Evolutionary conservation across 2,329 filamentous ascomycete genomes (phyloP).

Genomic region (Verticillium nonalfalfae): DNA sequence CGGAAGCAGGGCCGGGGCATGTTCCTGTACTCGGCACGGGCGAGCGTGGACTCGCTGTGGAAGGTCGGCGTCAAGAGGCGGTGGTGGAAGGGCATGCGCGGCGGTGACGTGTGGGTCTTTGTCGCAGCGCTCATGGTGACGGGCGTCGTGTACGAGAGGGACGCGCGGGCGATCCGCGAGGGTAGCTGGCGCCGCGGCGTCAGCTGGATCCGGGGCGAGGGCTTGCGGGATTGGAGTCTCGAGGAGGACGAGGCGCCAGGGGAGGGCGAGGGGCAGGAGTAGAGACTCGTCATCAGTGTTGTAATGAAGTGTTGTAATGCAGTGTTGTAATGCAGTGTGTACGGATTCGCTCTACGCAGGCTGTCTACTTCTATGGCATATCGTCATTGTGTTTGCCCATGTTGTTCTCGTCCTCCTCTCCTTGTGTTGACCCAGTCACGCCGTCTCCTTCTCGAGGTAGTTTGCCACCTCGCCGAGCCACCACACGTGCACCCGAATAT

Average conservation of each 20-base stretch:
- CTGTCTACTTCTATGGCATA: not conserved
- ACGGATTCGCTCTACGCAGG: not conserved
- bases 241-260: constrained; percentile 39
- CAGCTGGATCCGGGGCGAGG: constrained; percentile 68
- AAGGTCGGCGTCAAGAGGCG: constrained; percentile 88
- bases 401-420: not conserved
- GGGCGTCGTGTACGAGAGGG: constrained; percentile 69
- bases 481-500: constrained; percentile 86
- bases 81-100: constrained; percentile 77
- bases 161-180: constrained; percentile 62
- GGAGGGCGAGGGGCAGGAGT: constrained; percentile 26
- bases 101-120: constrained; percentile 81
- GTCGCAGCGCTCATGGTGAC: constrained; percentile 72
- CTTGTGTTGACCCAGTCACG: not conserved
- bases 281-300: no score
- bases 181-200: constrained; percentile 63
- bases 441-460: not conserved
- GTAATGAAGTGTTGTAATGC: no score
- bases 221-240: constrained; percentile 61
- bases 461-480: constrained; percentile 68
- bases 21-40: constrained; percentile 72
- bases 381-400: not conserved
- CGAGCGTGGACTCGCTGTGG: constrained; percentile 80
- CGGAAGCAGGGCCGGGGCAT: constrained; percentile 56
- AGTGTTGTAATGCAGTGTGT: constrained; percentile 7